phyloP scores from a whole-genome alignment of 1,284 basidiomycete species.

The Marasmius fiardii region DNA sequence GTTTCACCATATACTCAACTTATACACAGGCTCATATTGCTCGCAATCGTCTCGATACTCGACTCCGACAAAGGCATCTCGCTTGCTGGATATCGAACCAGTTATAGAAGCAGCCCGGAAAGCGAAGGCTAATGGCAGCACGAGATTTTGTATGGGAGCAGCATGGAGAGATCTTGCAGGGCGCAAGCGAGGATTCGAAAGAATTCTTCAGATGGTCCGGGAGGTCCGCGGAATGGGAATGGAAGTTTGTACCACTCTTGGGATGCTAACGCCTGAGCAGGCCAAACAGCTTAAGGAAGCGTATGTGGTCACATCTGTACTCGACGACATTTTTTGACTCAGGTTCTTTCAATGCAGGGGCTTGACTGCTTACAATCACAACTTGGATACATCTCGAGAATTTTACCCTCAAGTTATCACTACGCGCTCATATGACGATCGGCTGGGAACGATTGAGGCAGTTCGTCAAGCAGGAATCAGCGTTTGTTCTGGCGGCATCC shows the following conservation, averaged over 20 bases:
- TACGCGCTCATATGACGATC: conserved; percentile 94
- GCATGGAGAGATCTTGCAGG: conserved; percentile 98
- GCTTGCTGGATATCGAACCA: conserved; percentile 88
- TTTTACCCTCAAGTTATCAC: conserved; percentile 96
- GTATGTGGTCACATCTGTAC: conserved; percentile 39
- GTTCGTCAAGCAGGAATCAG: conserved; percentile 95
- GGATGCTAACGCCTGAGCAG: conserved; percentile 94
- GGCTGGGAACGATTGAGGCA: conserved; percentile 84
- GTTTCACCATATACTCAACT: background rate
- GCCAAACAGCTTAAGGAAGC: conserved; percentile 93
- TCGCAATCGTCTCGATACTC: conserved; percentile 94
- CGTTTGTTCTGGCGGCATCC: conserved; percentile 95
- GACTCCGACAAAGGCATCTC: conserved; percentile 86
- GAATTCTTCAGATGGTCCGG: conserved; percentile 91
- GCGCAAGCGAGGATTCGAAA: conserved; percentile 91
- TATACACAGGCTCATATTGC: conserved; percentile 82
- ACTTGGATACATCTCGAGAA: conserved; percentile 96
- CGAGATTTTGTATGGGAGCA: conserved; percentile 98
- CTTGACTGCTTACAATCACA: conserved; percentile 97
- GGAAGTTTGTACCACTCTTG: conserved; percentile 98
- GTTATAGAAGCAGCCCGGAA: conserved; percentile 89
- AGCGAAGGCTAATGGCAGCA: conserved; percentile 95
- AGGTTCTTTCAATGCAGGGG: conserved; percentile 48
- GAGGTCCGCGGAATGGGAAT: conserved; percentile 88
- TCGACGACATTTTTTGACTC: conserved; percentile 7